phyloP scores from a whole-genome alignment of 2,329 filamentous ascomycete genomes.

The Hortaea sp. region DNA sequence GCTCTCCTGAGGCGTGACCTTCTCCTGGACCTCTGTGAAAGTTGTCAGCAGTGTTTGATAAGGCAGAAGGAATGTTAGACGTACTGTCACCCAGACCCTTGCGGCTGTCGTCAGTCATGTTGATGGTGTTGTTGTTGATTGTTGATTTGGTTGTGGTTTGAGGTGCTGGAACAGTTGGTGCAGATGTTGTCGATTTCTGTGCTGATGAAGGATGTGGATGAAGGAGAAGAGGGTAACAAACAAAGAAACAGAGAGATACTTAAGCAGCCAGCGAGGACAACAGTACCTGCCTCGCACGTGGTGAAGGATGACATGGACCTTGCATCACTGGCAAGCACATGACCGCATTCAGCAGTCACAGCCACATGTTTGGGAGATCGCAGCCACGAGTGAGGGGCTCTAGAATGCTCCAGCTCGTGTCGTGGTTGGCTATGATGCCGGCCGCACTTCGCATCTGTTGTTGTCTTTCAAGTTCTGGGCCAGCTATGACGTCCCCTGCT shows the following conservation, averaged over 20 bases:
- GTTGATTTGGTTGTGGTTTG: conserved; percentile 11
- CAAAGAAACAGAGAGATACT: not conserved
- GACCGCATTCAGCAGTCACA: too few relatives aligned
- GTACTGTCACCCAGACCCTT: conserved; percentile 48
- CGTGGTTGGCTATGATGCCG: too few relatives aligned
- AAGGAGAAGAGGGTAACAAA: not conserved
- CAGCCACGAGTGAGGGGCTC: too few relatives aligned
- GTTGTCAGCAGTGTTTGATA: conserved; percentile 11
- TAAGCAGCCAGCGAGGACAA: not conserved
- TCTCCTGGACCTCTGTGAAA: conserved; percentile 44
- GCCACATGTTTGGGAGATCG: too few relatives aligned
- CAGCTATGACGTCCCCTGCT: too few relatives aligned
- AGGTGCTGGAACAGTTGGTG: conserved; percentile 1
- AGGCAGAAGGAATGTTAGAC: conserved; percentile 5
- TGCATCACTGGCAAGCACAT: too few relatives aligned
- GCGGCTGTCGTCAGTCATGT: conserved; percentile 48
- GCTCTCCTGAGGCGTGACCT: conserved; percentile 47
- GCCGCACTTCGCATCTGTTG: too few relatives aligned
- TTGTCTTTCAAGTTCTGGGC: too few relatives aligned
- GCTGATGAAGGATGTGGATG: not conserved
- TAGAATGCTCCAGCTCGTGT: too few relatives aligned
- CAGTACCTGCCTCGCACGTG: too few relatives aligned
- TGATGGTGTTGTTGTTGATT: conserved; percentile 13
- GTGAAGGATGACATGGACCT: too few relatives aligned
- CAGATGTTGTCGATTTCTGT: conserved; percentile 1